These are phyloP conservation scores for Teratosphaeria nubilosa DNA, from an alignment of 2,329 filamentous ascomycete species.

Conservation along the genomic window DNA sequence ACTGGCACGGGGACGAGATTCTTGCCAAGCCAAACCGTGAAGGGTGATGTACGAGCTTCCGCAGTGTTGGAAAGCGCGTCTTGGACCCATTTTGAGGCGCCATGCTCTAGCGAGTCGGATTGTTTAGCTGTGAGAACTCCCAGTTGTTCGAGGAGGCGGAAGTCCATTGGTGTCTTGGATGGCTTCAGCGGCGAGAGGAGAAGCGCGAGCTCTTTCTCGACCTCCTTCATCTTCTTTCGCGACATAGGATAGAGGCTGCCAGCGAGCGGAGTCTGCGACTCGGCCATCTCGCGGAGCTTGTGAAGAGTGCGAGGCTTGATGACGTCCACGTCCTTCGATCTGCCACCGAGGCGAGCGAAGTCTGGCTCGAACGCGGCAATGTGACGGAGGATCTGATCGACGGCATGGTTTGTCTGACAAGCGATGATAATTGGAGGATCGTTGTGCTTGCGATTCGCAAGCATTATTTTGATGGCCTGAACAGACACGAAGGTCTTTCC, in stretches of 20 bases:
- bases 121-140: slow-evolving; percentile 55
- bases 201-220: slow-evolving; percentile 32
- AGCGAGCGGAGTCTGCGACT: slow-evolving; percentile 23
- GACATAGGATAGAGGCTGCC: slow-evolving; percentile 34
- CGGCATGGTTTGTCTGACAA: slow-evolving; percentile 82
- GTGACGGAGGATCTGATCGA: slow-evolving; percentile 68
- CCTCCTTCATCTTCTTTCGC: slow-evolving; percentile 31
- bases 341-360: slow-evolving; percentile 58
- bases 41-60: slow-evolving; percentile 16
- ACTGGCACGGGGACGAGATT: slow-evolving; percentile 37
- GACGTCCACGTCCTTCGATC: slow-evolving; percentile 51
- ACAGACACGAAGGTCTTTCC: slow-evolving; percentile 79
- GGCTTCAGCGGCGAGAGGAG: slow-evolving; percentile 36
- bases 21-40: slow-evolving; percentile 51
- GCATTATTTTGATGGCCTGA: slow-evolving; percentile 54
- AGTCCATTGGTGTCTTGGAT: slow-evolving; percentile 39
- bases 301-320: slow-evolving; percentile 59
- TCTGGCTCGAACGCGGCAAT: slow-evolving; percentile 52
- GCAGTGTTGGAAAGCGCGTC: slow-evolving; percentile 11
- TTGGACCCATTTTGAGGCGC: slow-evolving; percentile 32
- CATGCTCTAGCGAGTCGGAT: slow-evolving; percentile 47
- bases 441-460: slow-evolving; percentile 45
- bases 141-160: slow-evolving; percentile 43
- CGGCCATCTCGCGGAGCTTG: slow-evolving; percentile 41
- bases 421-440: slow-evolving; percentile 67